A percentile compares a stretch with the other conserved stretches of the same genome.
phyloP scores from a whole-genome alignment of 106 monocot species.

The Xerophyta viscosa region DNA sequence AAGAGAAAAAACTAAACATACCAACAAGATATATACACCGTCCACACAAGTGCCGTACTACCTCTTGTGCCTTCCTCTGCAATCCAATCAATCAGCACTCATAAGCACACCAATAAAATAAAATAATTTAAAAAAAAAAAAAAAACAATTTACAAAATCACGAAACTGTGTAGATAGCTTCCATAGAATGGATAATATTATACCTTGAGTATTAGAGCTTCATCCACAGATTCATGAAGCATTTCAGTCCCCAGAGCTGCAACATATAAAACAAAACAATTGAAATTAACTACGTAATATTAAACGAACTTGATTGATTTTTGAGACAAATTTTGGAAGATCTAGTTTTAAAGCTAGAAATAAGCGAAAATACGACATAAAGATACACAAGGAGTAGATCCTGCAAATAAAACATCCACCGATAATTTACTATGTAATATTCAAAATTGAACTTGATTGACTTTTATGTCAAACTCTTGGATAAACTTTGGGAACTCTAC shows the following conservation, averaged over 20 bases:
- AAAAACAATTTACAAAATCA: background rate
- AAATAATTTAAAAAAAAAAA: background rate
- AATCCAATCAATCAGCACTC: background rate
- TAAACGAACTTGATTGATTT: background rate
- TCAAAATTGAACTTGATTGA: no score
- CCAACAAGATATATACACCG: constrained; percentile 1
- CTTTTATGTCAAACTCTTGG: no score
- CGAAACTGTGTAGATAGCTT: background rate
- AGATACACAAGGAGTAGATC: no score
- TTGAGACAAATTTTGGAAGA: background rate
- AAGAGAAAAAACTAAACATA: no score
- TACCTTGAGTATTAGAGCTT: constrained; percentile 4
- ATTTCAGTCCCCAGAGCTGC: background rate
- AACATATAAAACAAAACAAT: no score
- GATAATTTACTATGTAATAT: no score
- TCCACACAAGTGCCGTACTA: background rate
- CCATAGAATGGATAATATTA: background rate
- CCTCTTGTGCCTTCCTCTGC: constrained; percentile 1
- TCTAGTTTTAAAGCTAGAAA: no score
- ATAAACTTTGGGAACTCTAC: no score
- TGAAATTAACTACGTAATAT: background rate
- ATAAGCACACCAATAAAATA: no score
- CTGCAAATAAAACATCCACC: no score
- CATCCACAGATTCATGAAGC: constrained; percentile 3
- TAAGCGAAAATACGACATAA: no score